Evolutionary conservation across 164 flowering plant genomes (phyloP), one percentile per base, ranked within the genome.

Genomic region (Akebia trifoliata): DNA sequence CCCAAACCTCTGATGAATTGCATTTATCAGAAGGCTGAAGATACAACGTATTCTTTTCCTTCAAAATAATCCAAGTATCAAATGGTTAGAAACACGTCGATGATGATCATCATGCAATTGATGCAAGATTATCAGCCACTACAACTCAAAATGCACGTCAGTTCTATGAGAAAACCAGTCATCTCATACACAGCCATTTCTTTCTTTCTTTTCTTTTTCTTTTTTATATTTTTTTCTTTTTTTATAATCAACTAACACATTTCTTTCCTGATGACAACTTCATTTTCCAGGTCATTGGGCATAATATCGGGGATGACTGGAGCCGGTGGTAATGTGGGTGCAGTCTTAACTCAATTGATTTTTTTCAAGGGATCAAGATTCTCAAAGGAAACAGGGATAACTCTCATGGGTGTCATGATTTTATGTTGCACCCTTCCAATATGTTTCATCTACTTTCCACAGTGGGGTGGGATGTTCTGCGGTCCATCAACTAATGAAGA

Each of bases 261-360:
- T 28, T 8, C 10, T 6, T 54, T 48, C 29, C 30, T 66, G 12
- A 26, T 38, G 26, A 24, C 4, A 46, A 36, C 9, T 49, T 24
- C 45, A 25, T 18, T 53, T 29, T 67, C 20, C 80, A 90, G 97
- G 81, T 82, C 96, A 43, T 32, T 90, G 56, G 97, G 97, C 17
- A 66, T 87, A 9, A 72, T 84, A 56, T 92, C 96, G 0, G 98
- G 98, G n/a, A 86, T 89, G 95, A 81, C 90, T 2, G 98, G 98
- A 66, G 93, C 80, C 1, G 98, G 98, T 6, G 96, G 98, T 53
- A 92, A 82, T 60, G 74, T 83, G 9, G 98, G 96, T 1, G 90
- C 98, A 18, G 81, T 89, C 36, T 53, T 92, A 25, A 89, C 98
- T 3, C 96, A 88, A 56, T 57, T 89, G 31, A 79, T 92, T 14